Percentiles rank a stretch among this genome's conserved stretches.
These are phyloP conservation scores for Arctium minus DNA, from an alignment of 129 eudicot species.

Conservation along the genomic window DNA sequence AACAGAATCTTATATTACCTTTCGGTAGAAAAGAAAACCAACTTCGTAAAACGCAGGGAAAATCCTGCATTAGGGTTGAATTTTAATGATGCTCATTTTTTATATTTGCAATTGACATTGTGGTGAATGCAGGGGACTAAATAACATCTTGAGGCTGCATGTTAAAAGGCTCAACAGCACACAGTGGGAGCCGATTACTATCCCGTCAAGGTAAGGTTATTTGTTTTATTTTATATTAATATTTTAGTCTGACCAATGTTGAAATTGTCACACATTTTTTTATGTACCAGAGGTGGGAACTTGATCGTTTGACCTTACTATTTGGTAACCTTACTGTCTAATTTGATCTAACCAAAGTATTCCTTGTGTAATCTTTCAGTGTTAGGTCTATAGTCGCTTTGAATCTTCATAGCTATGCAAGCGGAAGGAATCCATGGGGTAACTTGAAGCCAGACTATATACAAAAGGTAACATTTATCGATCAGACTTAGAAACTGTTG, in stretches of 20 bases:
- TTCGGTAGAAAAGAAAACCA: neutral
- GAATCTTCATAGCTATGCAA: constrained; percentile 91
- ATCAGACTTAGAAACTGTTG: neutral
- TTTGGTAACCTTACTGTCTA: neutral
- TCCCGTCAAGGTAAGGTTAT: constrained; percentile 81
- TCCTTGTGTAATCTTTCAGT: constrained; percentile 40
- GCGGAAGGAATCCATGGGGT: constrained; percentile 99
- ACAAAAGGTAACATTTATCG: constrained; percentile 58
- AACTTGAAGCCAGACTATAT: constrained; percentile 76
- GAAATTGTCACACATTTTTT: neutral
- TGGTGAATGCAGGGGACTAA: constrained; percentile 73
- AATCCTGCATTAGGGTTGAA: neutral
- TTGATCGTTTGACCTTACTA: neutral
- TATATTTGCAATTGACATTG: neutral
- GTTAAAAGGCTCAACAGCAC: constrained; percentile 61
- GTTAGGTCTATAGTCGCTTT: constrained; percentile 88
- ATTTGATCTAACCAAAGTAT: constrained; percentile 6
- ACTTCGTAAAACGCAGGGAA: neutral
- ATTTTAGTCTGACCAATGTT: neutral
- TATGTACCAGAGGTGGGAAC: constrained; percentile 4
- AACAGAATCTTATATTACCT: neutral
- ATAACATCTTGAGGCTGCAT: constrained; percentile 78
- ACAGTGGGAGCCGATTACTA: constrained; percentile 71
- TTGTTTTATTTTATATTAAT: constrained; percentile 2
- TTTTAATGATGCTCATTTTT: neutral